Evolutionary conservation across 352 stramenopile genomes (phyloP).

Genomic region (Blastocystis sp.): DNA sequence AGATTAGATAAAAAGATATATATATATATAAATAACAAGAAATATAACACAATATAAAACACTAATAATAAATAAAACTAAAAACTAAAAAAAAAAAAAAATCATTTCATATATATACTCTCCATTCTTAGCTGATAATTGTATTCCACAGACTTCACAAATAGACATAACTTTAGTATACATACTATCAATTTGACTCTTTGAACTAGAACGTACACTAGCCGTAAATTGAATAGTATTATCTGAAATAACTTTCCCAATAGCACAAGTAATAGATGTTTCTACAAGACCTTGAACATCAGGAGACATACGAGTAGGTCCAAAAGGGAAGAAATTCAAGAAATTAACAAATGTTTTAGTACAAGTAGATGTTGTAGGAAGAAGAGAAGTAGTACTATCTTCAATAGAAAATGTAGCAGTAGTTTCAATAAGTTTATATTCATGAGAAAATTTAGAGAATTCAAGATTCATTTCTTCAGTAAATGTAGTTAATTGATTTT

Average conservation of each 20-base stretch:
- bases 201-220: slow-evolving; percentile 25
- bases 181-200: slow-evolving; percentile 31
- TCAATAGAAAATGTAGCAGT: slow-evolving; percentile 1
- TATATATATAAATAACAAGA: no score
- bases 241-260: slow-evolving; percentile 2
- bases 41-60: no score
- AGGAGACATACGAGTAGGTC: slow-evolving; percentile 9
- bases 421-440: slow-evolving; percentile 12
- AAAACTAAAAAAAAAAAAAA: no score
- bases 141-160: slow-evolving; percentile 16
- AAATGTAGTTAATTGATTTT: not conserved
- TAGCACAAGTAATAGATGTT: slow-evolving; percentile 36
- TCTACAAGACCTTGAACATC: slow-evolving; percentile 26
- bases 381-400: slow-evolving; percentile 1
- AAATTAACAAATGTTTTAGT: slow-evolving; percentile 15
- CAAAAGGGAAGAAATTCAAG: slow-evolving; percentile 23
- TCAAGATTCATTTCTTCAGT: slow-evolving; percentile 5
- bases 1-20: no score
- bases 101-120: no score
- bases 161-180: slow-evolving; percentile 4
- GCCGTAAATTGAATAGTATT: slow-evolving; percentile 24
- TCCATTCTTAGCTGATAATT: slow-evolving; percentile 5
- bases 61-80: no score
- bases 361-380: slow-evolving; percentile 1
- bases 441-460: slow-evolving; percentile 6